Base-by-base conservation (phyloP, 305 asterid species). In the Withania somnifera region DNA sequence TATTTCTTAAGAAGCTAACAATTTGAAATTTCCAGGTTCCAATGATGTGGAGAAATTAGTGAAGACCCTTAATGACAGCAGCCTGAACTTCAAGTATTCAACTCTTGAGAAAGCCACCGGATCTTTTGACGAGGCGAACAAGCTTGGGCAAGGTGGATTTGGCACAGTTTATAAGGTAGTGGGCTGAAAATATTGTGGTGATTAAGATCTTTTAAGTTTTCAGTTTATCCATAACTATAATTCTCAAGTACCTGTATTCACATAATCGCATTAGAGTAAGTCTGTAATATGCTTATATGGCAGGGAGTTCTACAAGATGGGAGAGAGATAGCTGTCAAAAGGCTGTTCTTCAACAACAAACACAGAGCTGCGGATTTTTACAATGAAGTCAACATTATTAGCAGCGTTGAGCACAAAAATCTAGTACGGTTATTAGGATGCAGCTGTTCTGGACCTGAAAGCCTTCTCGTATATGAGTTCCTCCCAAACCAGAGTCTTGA, bases 61-160 rank as follows among this genome's bases (percentile, higher is more conserved):
- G 40, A 91, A 88, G 84, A 88, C 90, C 60, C 94, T 91, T 8
- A 57, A 86, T 20, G 90, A 89, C 82, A 90, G 88, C 73, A 90
- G 93, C 90, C 86, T 92, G 86, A 91, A 89, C 88, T 91, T 91
- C 92, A 92, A 91, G 69, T 89, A 92, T 53, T 89, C 94, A n/a
- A 86, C 92, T 14, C 93, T 92, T 4, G 97, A 92, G 78, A 91
- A 90, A 85, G 95, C 97, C 63, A 92, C 97, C 0, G 87, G 64
- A 56, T 87, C 90, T n/a, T 92, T 92, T 54, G 87, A 90, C 8
- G 92, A 90, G 82, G 91, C 89, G 1, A 92, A 91, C 85, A 92
- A 91, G 91, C 92, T 92, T 8, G 97, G 97, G 34, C 94, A 92
- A 56, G 97, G 95, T 24, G 97, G 95, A 78, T 92, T 92, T 34